These are phyloP conservation scores for Blastocystis sp. DNA, from an alignment of 352 stramenopile genomes.

Conservation along the genomic window DNA sequence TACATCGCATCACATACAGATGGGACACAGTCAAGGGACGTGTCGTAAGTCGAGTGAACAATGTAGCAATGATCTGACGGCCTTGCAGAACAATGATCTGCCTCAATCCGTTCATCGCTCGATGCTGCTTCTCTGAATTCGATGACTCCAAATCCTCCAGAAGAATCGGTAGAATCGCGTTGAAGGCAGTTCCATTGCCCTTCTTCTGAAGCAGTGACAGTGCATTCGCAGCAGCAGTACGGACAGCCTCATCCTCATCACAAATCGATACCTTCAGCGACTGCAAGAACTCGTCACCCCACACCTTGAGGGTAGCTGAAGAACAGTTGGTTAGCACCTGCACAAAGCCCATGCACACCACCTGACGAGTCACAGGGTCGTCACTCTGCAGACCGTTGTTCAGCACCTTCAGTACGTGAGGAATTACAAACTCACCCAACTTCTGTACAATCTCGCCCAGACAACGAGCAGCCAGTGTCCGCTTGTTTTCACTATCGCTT, in stretches of 20 bases:
- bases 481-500: conserved; percentile 77
- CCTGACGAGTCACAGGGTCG: conserved; percentile 68
- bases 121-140: conserved; percentile 67
- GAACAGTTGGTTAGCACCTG: conserved; percentile 89
- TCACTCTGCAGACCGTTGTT: conserved; percentile 79
- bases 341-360: conserved; percentile 89
- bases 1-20: conserved; percentile 79
- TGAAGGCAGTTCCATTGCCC: conserved; percentile 87
- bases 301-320: conserved; percentile 89
- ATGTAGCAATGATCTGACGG: conserved; percentile 86
- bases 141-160: conserved; percentile 82
- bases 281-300: conserved; percentile 88
- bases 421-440: conserved; percentile 94
- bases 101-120: conserved; percentile 88
- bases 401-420: conserved; percentile 94
- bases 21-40: conserved; percentile 79
- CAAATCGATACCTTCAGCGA: conserved; percentile 93
- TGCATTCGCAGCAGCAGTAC: conserved; percentile 83
- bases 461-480: conserved; percentile 80
- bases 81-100: conserved; percentile 91
- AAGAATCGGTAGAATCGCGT: conserved; percentile 91
- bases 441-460: conserved; percentile 98
- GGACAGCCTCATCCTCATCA: conserved; percentile 79
- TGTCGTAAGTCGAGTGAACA: conserved; percentile 85
- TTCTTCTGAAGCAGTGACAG: conserved; percentile 91